These are phyloP conservation scores for Pterula multifida DNA, from an alignment of 1,284 basidiomycete genomes.

Conservation along the genomic window DNA sequence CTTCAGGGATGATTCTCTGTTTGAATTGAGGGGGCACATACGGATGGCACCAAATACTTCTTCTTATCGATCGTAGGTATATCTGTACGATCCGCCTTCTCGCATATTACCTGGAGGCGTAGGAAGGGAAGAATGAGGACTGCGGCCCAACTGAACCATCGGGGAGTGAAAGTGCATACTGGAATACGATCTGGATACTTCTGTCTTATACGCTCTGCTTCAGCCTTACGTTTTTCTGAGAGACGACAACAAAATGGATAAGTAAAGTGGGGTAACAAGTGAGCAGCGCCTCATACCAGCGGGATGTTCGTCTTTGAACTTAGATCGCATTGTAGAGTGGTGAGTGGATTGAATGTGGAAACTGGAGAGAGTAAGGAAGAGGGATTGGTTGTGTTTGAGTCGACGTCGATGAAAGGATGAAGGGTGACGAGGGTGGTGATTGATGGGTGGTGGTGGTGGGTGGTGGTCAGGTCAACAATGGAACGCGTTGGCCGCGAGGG, in stretches of 20 bases:
- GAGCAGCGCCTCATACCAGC: conserved; percentile 53
- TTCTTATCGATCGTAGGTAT: conserved; percentile 99
- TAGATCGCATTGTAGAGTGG: conserved; percentile 66
- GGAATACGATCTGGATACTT: conserved; percentile 99
- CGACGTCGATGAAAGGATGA: too few relatives aligned
- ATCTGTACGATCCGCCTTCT: conserved; percentile 98
- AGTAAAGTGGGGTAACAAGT: conserved; percentile 17
- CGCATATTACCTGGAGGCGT: conserved; percentile 83
- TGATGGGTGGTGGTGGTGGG: conserved; percentile 3
- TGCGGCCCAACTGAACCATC: conserved; percentile 4
- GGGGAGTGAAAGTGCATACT: conserved; percentile 38
- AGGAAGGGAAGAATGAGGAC: conserved; percentile 8
- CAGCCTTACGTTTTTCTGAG: conserved; percentile 95
- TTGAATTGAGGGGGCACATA: conserved; percentile 25
- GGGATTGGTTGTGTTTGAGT: too few relatives aligned
- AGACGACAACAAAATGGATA: conserved; percentile 14
- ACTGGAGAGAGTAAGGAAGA: conserved; percentile 6
- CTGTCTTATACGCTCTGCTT: conserved; percentile 93
- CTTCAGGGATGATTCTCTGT: conserved; percentile 12
- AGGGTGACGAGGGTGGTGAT: conserved; percentile 5
- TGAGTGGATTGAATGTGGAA: conserved; percentile 6
- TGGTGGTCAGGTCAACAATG: conserved; percentile 1
- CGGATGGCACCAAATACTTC: conserved; percentile 98
- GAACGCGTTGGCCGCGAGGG: conserved; percentile 4
- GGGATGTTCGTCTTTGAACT: conserved; percentile 99